These are phyloP conservation scores for Claviceps lovelessii DNA, from an alignment of 2,329 filamentous ascomycete species.

Conservation along the genomic window DNA sequence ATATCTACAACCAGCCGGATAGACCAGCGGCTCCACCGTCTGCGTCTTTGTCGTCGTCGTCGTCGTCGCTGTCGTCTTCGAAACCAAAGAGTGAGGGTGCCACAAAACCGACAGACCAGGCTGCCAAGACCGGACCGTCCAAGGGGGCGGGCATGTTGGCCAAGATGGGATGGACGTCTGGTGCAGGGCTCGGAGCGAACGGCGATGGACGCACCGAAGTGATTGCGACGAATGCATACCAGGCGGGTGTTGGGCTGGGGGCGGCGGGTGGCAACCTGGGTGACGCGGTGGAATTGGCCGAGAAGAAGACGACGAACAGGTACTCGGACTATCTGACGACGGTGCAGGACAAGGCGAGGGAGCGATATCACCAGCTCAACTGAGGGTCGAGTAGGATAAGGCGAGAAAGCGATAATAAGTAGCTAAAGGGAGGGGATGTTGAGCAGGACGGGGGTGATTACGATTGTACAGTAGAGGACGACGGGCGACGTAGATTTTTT, in stretches of 20 bases:
- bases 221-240: conserved; percentile 50
- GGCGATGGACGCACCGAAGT: conserved; percentile 49
- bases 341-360: conserved; percentile 51
- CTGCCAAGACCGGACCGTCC: conserved; percentile 27
- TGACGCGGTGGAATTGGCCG: conserved; percentile 50
- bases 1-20: conserved; percentile 46
- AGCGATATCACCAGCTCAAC: conserved; percentile 45
- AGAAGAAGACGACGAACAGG: conserved; percentile 43
- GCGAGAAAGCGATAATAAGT: conserved; percentile 45
- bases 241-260: conserved; percentile 54
- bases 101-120: conserved; percentile 6
- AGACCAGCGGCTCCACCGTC: conserved; percentile 26
- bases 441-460: too few species aligned
- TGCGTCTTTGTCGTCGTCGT: neutral
- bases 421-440: too few species aligned
- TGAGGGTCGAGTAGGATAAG: conserved; percentile 31
- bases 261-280: conserved; percentile 56
- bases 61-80: conserved; percentile 7
- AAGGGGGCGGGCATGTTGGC: conserved; percentile 54
- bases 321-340: conserved; percentile 50
- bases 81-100: conserved; percentile 22
- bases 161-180: conserved; percentile 59
- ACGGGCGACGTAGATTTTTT: too few species aligned
- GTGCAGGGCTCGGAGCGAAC: conserved; percentile 49
- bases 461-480: too few species aligned